A percentile compares a stretch with the other conserved stretches of the same genome.
Conservation (phyloP, 805 yeast genomes). For the Ogataea dorogensis region DNA sequence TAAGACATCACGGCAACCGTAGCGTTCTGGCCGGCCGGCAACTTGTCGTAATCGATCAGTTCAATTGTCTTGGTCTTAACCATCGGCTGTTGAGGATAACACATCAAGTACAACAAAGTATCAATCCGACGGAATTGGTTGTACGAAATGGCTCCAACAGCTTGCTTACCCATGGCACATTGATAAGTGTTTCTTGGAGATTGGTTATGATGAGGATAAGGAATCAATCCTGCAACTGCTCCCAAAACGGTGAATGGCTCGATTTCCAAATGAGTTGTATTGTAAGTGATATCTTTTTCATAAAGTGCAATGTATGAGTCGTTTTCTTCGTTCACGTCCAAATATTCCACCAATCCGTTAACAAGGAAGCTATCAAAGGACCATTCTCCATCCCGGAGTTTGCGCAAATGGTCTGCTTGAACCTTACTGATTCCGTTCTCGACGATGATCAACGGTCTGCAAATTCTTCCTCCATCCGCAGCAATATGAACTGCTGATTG, state of each 20-base stretch:
- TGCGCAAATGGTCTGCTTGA: conserved; percentile 62
- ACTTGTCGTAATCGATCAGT: conserved; percentile 88
- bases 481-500: conserved; percentile 96
- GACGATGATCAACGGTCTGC: conserved; percentile 93
- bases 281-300: conserved; percentile 57
- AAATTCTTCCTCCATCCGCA: conserved; percentile 97
- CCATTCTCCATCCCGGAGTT: conserved; percentile 66
- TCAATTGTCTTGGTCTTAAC: conserved; percentile 97
- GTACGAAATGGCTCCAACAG: conserved; percentile 98
- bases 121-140: conserved; percentile 96
- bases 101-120: conserved; percentile 89
- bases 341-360: conserved; percentile 87
- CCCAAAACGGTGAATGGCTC: conserved; percentile 93
- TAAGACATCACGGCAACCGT: conserved; percentile 99
- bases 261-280: conserved; percentile 87
- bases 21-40: conserved; percentile 99
- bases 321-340: conserved; percentile 97
- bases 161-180: conserved; percentile 98
- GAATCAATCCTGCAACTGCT: conserved; percentile 90
- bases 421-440: conserved; percentile 71
- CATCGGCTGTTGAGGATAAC: conserved; percentile 99
- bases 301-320: conserved; percentile 90
- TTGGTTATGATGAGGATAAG: conserved; percentile 90
- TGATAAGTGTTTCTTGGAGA: conserved; percentile 91
- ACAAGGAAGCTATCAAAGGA: conserved; percentile 87